phyloP scores from a whole-genome alignment of 441 rosid genomes.

The Theobroma grandiflorum region DNA sequence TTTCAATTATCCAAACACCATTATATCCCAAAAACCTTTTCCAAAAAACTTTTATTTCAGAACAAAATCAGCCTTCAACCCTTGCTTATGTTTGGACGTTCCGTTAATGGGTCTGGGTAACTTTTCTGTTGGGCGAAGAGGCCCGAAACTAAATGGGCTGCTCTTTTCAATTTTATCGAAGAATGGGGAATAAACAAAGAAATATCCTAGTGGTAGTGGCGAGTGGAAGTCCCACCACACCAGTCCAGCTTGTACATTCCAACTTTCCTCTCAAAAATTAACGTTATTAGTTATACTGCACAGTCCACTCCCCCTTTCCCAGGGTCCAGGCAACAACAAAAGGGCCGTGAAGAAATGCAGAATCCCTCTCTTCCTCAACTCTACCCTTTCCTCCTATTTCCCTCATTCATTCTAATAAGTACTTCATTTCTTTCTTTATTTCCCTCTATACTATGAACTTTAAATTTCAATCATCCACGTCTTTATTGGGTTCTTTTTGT shows the following conservation, averaged over 20 bases:
- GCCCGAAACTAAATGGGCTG: neutral
- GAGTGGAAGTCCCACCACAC: neutral
- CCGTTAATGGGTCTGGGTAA: neutral
- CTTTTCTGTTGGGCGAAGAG: neutral
- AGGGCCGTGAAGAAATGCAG: neutral
- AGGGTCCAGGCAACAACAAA: neutral
- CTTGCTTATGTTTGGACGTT: neutral
- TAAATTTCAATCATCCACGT: conserved; percentile 22
- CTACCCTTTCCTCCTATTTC: conserved; percentile 14
- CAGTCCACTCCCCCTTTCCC: neutral
- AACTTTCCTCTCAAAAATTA: no score
- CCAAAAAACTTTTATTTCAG: no score
- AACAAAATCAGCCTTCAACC: neutral
- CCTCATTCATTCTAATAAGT: conserved; percentile 32
- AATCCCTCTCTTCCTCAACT: conserved; percentile 2
- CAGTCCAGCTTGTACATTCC: neutral
- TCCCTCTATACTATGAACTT: neutral
- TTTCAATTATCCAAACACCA: no score
- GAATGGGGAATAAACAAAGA: neutral
- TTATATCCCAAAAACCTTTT: no score
- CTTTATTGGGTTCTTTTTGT: neutral
- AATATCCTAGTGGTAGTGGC: neutral
- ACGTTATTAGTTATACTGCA: no score
- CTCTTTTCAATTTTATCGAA: neutral
- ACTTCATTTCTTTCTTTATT: neutral